Evolutionary conservation across 768 basidiomycete species (phyloP), one percentile per base, ranked within the genome.

Genomic region (Boletus subparvulus): DNA sequence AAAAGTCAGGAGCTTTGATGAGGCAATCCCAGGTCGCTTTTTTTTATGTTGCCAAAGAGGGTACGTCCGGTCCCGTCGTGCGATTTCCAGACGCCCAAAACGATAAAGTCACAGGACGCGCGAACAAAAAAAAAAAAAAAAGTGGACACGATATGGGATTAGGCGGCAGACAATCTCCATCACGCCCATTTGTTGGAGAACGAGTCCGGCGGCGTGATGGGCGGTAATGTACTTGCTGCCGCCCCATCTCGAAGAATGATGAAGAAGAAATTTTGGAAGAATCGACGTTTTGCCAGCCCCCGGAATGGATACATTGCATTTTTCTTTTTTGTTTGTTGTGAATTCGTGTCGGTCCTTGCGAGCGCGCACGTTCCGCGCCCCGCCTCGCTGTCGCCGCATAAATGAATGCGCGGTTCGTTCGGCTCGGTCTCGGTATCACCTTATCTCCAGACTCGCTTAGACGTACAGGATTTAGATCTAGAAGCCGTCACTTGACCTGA

Each of bases 391-490:
- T 63, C 48, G 55, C 65, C 64, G 56, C 65, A 61, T 0, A 41
- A 33, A 54, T 54, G 52, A 58, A 62, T 32, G 17, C 3, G 44
- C 48, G 48, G 52, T 28, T 50, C 30, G 44, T 21, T 64, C 62
- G 59, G 63, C 55, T 64, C 63, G 48, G 53, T 36, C 54, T 51
- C 44, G 50, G 43, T 49, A 51, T 62, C 60, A 47, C 56, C 54
- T 65, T 65, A 65, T 65, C 63, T 65, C 63, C 63, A 54, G 56
- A 53, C 39, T 37, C 43, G 50, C 39, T 32, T 55, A 24, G 19
- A 37, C 54, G 44, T 48, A 42, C 50, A 32, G 14, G 26, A 16
- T 39, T n/a, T 8, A 12, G 48, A 55, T 50, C 36, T 35, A 33
- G 36, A 50, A 53, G 30, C 37, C 19, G 16, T 4, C 37, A 45